Conservation (phyloP, 78 protist genomes). For the Dictyostelium intermedium region DNA sequence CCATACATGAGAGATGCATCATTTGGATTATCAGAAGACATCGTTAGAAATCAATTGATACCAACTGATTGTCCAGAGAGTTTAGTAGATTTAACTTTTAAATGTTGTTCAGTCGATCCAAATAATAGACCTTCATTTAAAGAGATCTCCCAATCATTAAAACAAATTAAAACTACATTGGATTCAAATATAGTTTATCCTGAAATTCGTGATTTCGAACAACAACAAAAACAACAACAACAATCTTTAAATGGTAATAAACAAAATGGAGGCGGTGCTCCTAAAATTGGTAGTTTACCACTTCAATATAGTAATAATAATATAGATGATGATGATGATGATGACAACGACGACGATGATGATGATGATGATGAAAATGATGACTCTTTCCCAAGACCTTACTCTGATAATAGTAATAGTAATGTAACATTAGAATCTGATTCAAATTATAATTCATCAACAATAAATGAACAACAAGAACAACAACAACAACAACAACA, state of each 20-base stretch:
- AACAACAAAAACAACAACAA: not conserved
- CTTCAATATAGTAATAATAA: not conserved
- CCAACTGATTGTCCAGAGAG: slow-evolving; percentile 44
- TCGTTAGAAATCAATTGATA: slow-evolving; percentile 33
- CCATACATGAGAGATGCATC: slow-evolving; percentile 53
- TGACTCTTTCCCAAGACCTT: slow-evolving; percentile 28
- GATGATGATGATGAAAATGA: not conserved
- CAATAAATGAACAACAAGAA: not conserved
- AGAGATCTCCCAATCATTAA: not conserved
- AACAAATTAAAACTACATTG: not conserved
- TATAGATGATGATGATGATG: not conserved
- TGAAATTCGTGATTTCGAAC: not conserved
- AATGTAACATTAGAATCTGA: not conserved
- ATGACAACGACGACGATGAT: not conserved
- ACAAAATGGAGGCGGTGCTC: not conserved
- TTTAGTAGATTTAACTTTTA: slow-evolving; percentile 21
- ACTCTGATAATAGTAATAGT: not conserved
- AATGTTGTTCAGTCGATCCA: slow-evolving; percentile 36
- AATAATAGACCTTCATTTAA: slow-evolving; percentile 64
- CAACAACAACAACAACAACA: not conserved
- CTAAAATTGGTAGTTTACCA: slow-evolving; percentile 1
- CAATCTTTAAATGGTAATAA: not conserved
- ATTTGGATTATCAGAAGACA: slow-evolving; percentile 35
- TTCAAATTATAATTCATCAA: not conserved
- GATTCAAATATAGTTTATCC: slow-evolving; percentile 22